Conservation (phyloP, 2,329 filamentous ascomycete genomes). For the Ceratocystis alfenasii region DNA sequence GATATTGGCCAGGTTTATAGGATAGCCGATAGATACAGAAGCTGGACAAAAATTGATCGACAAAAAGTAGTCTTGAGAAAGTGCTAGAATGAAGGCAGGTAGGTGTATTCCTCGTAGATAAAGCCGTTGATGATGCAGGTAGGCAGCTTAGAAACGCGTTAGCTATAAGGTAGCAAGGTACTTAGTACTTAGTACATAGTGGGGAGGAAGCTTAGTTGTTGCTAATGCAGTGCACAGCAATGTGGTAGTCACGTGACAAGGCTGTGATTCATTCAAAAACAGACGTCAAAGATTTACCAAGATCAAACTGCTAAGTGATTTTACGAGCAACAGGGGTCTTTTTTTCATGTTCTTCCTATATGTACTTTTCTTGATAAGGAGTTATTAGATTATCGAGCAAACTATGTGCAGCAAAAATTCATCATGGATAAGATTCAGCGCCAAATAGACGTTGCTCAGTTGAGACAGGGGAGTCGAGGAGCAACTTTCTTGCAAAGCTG, state of each 20-base stretch:
- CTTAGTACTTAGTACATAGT: too few species aligned
- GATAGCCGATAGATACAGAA: not conserved
- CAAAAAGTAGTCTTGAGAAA: not conserved
- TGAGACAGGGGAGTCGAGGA: too few species aligned
- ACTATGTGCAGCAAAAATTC: too few species aligned
- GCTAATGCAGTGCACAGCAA: not conserved
- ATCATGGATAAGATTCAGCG: too few species aligned
- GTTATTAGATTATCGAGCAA: too few species aligned
- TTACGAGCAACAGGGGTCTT: too few species aligned
- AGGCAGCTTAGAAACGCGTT: constrained; percentile 11
- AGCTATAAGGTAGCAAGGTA: not conserved
- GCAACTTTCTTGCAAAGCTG: too few species aligned
- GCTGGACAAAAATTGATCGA: not conserved
- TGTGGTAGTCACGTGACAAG: not conserved
- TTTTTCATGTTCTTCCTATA: too few species aligned
- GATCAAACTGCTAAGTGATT: too few species aligned
- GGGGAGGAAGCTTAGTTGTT: not conserved
- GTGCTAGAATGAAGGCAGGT: not conserved
- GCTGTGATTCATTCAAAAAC: not conserved
- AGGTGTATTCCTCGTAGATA: not conserved
- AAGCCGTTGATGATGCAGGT: not conserved
- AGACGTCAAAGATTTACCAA: too few species aligned
- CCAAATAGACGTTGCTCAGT: too few species aligned
- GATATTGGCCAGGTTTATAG: not conserved
- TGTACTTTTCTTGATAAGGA: too few species aligned